A percentile compares a stretch with the other conserved stretches of the same genome.
Evolutionary conservation across 352 stramenopile species (phyloP).

Genomic region (Phytophthora podocarpi): DNA sequence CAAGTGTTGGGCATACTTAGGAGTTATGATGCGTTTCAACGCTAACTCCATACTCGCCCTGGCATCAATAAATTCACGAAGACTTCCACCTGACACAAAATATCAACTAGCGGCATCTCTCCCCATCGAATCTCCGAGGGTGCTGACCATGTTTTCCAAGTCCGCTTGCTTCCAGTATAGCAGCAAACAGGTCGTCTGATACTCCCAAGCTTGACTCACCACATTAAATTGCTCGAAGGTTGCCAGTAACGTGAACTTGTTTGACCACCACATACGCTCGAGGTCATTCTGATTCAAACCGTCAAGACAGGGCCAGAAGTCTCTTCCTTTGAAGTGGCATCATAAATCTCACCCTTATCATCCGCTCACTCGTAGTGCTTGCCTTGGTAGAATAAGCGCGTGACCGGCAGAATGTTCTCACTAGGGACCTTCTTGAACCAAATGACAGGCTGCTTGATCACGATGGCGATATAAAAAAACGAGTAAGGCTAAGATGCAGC

Average conservation of each 20-base stretch:
- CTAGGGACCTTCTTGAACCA: too few relatives aligned
- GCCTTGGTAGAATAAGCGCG: constrained; percentile 12
- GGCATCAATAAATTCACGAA: background rate
- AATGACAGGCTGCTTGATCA: too few relatives aligned
- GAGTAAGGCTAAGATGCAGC: too few relatives aligned
- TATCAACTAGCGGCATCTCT: background rate
- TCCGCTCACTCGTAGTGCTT: constrained; percentile 9
- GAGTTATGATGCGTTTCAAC: background rate
- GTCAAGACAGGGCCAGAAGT: constrained; percentile 21
- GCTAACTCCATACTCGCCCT: background rate
- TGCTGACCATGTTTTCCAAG: too few relatives aligned
- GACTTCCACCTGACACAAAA: constrained; percentile 15
- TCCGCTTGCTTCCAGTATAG: constrained; percentile 6
- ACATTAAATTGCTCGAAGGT: constrained; percentile 7
- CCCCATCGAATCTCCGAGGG: background rate
- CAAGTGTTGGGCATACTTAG: background rate
- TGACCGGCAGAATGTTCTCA: too few relatives aligned
- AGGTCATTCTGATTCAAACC: background rate
- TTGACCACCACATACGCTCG: background rate
- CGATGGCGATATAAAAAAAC: too few relatives aligned
- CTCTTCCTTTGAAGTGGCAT: background rate
- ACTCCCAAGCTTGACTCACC: background rate
- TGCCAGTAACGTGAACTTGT: constrained; percentile 2
- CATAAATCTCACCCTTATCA: background rate
- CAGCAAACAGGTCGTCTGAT: constrained; percentile 4